Conservation (phyloP, 257 asterid genomes). For the Rubia yunnanensis region DNA sequence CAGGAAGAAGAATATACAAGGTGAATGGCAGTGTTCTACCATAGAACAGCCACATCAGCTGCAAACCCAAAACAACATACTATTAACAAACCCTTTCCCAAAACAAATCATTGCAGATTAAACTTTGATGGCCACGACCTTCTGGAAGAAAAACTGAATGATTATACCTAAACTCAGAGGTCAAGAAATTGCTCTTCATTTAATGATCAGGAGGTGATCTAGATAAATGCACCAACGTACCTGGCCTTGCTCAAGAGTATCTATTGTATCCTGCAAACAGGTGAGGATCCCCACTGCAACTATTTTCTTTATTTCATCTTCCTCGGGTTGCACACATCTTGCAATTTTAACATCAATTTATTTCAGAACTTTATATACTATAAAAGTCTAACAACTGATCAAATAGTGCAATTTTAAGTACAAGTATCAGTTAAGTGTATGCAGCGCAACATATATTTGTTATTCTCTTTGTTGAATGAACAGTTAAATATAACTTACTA, state of each 20-base stretch:
- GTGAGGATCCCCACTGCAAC: constrained; percentile 90
- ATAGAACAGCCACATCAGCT: too few species aligned
- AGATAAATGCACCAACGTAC: too few species aligned
- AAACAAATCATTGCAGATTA: too few species aligned
- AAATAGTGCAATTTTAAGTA: too few species aligned
- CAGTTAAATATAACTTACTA: too few species aligned
- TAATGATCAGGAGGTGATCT: neutral
- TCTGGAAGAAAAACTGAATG: neutral
- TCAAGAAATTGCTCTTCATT: neutral
- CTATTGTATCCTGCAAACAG: constrained; percentile 80
- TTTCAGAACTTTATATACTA: neutral
- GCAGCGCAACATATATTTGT: neutral
- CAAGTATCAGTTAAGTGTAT: neutral
- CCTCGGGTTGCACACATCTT: constrained; percentile 52
- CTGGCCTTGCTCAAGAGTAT: constrained; percentile 62
- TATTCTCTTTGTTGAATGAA: neutral
- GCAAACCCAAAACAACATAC: neutral
- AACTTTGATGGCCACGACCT: neutral
- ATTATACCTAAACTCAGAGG: too few species aligned
- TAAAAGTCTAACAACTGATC: neutral
- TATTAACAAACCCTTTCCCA: too few species aligned
- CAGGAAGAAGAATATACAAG: too few species aligned
- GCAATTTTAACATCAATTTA: neutral
- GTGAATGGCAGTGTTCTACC: too few species aligned
- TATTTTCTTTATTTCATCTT: constrained; percentile 57